A percentile compares a stretch with the other conserved stretches of the same genome.
Evolutionary conservation across 768 basidiomycete species (phyloP).

Genomic region (Artomyces pyxidatus): DNA sequence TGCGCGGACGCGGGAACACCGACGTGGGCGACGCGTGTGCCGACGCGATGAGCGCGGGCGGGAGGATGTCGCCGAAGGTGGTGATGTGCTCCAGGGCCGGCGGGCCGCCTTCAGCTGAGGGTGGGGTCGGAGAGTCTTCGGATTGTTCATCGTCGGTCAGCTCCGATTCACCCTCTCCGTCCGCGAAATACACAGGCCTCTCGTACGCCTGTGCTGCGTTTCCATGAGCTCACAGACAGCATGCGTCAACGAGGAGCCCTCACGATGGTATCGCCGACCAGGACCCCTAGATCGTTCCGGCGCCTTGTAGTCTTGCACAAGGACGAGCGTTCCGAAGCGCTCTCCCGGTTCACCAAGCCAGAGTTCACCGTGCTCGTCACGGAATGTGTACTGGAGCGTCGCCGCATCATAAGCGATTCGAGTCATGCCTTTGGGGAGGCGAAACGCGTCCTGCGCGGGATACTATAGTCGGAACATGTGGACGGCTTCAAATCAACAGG

Average conservation of each 20-base stretch:
- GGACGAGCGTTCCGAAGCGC: constrained; percentile 10
- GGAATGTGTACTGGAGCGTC: constrained; percentile 7
- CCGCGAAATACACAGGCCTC: constrained; percentile 8
- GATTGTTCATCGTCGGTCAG: no score
- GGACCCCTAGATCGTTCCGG: not conserved
- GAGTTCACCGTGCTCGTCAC: not conserved
- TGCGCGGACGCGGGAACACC: not conserved
- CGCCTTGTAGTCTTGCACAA: not conserved
- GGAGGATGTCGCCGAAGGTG: constrained; percentile 10
- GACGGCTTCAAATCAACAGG: no score
- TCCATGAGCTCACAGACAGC: not conserved
- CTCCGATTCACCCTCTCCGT: no score
- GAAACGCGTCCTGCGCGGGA: constrained; percentile 4
- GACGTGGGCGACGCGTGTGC: not conserved
- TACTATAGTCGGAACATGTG: no score
- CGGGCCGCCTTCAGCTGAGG: not conserved
- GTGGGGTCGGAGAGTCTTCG: not conserved
- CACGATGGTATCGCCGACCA: not conserved
- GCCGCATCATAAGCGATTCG: constrained; percentile 13
- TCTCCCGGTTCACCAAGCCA: constrained; percentile 9
- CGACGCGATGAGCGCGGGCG: constrained; percentile 2
- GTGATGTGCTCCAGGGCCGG: not conserved
- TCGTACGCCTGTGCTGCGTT: constrained; percentile 10
- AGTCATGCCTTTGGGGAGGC: constrained; percentile 9
- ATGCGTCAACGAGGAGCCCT: not conserved